Base-by-base conservation (phyloP, 139 green algal species). In the Asterochloris erici region DNA sequence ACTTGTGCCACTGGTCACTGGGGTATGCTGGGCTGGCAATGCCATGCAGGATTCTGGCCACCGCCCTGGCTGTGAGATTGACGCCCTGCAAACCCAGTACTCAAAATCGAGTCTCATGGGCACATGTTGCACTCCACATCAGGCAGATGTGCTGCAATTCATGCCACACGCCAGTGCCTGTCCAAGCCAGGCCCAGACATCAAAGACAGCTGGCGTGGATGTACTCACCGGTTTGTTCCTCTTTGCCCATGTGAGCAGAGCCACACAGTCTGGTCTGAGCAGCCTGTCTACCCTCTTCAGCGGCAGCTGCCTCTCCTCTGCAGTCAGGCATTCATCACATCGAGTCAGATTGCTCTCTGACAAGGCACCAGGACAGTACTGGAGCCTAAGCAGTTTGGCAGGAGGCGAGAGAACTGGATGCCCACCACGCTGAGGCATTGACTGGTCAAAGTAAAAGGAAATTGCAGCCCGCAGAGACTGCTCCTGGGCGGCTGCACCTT, bases 1-100 rank as follows among this genome's bases (percentile, higher is more conserved):
- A 78, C 78, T 92, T 93, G 81, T 75, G 74, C 90, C 90, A 95
- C 17, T 77, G 77, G 17, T 88, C 81, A 0, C 83, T 71, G 0
- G 93, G 92, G 70, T 90, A 93, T 60, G 89, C 91, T 11, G 93
- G 89, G 29, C 87, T 89, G 54, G 73, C 15, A n/a, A 96, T 75
- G 0, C 93, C 94, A 29, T 94, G 91, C 73, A 96, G 75, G 24
- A 96, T 87, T 26, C 92, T 84, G 2, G 93, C 93, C 1, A 95
- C 79, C 1, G 86, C 87, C 15, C 85, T 68, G 13, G 78, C 74
- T 16, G 73, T 89, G 17, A 90, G 76, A 17, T 64, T 71, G 12
- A 19, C 69, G 0, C 70, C 63, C 21, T 83, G 77, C 73, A 73
- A 10, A 29, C 10, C n/a, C n/a, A 15, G 75, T 27, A 60, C 28